A percentile compares a stretch with the other conserved stretches of the same genome.
Conservation (phyloP, 192 early-diverging fungal species). For the Coemansia sp. region DNA sequence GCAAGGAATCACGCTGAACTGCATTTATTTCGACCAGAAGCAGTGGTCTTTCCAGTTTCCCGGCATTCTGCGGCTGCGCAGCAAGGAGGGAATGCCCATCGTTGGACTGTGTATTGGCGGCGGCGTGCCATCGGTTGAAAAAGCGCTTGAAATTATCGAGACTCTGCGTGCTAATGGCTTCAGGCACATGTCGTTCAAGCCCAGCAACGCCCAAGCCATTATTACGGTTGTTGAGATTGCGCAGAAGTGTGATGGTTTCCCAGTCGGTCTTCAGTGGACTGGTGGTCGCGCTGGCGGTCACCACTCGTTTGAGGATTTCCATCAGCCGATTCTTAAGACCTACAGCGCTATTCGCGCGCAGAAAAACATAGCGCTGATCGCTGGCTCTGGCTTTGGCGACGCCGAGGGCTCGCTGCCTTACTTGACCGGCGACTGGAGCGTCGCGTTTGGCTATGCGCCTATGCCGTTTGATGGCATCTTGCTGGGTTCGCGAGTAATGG, state of each 20-base stretch:
- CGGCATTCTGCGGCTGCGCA: slow-evolving; percentile 73
- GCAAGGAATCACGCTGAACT: slow-evolving; percentile 89
- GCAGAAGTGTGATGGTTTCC: slow-evolving; percentile 58
- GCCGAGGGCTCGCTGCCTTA: slow-evolving; percentile 85
- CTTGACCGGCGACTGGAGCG: slow-evolving; percentile 91
- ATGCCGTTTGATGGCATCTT: slow-evolving; percentile 97
- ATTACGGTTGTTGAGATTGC: slow-evolving; percentile 70
- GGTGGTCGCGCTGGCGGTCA: slow-evolving; percentile 91
- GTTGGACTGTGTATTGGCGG: slow-evolving; percentile 90
- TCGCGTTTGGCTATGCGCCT: slow-evolving; percentile 73
- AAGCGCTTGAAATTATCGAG: slow-evolving; percentile 78
- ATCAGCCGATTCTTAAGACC: slow-evolving; percentile 81
- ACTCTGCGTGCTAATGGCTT: slow-evolving; percentile 77
- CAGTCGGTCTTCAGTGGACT: slow-evolving; percentile 89
- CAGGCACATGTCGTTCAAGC: slow-evolving; percentile 82
- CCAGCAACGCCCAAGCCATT: slow-evolving; percentile 76
- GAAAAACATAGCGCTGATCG: slow-evolving; percentile 81
- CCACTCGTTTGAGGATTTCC: slow-evolving; percentile 90
- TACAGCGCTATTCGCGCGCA: slow-evolving; percentile 71
- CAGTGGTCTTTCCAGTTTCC: slow-evolving; percentile 87
- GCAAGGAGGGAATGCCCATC: slow-evolving; percentile 80
- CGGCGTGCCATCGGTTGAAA: slow-evolving; percentile 85
- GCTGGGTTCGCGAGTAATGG: slow-evolving; percentile 96
- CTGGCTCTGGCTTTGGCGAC: slow-evolving; percentile 90
- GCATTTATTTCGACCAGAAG: slow-evolving; percentile 84